A percentile compares a stretch with the other conserved stretches of the same genome.
Conservation (phyloP, 805 yeast genomes). For the Yarrowia hollandica region DNA sequence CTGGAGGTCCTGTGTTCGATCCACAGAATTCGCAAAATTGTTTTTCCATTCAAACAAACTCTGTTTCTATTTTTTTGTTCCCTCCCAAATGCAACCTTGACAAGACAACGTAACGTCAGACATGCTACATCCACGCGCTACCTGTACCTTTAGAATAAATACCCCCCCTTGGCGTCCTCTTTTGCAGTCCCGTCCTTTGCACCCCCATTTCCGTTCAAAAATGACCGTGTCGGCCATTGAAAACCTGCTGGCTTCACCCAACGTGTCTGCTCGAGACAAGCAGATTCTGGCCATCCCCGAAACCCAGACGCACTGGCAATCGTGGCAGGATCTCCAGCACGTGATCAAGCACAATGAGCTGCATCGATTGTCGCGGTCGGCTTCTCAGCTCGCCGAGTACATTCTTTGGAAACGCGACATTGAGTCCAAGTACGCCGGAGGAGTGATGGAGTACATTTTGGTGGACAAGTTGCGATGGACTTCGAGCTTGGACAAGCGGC, state of each 20-base stretch:
- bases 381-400: slow-evolving; percentile 14
- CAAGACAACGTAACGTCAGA: neutral
- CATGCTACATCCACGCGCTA: too few species aligned
- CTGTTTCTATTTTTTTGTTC: neutral
- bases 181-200: too few species aligned
- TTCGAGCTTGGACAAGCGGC: neutral
- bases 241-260: neutral
- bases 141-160: neutral
- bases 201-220: too few species aligned
- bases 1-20: slow-evolving; percentile 84
- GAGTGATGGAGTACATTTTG: slow-evolving; percentile 29
- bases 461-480: slow-evolving; percentile 17
- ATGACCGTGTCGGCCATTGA: slow-evolving; percentile 5
- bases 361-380: slow-evolving; percentile 4
- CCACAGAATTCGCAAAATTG: slow-evolving; percentile 51
- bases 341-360: slow-evolving; percentile 16
- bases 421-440: slow-evolving; percentile 14
- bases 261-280: slow-evolving; percentile 12
- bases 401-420: slow-evolving; percentile 16
- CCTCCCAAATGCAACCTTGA: slow-evolving; percentile 2
- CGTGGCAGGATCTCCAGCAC: slow-evolving; percentile 9
- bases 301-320: neutral
- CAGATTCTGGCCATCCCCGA: slow-evolving; percentile 14
- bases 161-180: too few species aligned
- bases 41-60: too few species aligned